Evolutionary conservation across 1,284 basidiomycete species (phyloP), one percentile per base, ranked within the genome.

Genomic region (Heterobasidion parviporum): DNA sequence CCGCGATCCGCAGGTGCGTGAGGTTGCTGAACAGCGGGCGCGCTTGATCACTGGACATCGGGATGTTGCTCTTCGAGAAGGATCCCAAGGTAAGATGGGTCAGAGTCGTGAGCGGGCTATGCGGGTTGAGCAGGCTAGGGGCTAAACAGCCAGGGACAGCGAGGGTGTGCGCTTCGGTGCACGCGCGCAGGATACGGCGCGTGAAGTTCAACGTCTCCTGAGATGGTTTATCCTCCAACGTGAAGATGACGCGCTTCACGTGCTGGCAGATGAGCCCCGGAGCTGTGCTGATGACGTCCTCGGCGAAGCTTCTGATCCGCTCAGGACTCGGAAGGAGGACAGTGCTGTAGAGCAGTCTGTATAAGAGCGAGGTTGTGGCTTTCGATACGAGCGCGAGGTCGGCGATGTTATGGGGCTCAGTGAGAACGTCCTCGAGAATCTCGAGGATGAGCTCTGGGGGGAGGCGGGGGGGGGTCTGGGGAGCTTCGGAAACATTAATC

Each of bases 1-100:
- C 70, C 50, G 70, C 71, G 56, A 76, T 65, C 6, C 71, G 68
- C 2, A 77, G 66, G 58, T 72, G 73, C 8, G 73, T 71, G 36
- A 74, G 20, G 18, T 48, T 44, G 18, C 33, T 18, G 50, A 55
- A 55, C 35, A 49, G 18, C 18, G 48, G 36, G 47, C 38, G 41
- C 15, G 49, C 8, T 9, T 15, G 2, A 5, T 41, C n/a, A n/a
- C n/a, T n/a, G n/a, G n/a, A n/a, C n/a, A n/a, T n/a, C n/a, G n/a
- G n/a, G 15, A 14, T 36, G 35, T 6, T 35, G 33, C 34, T 33
- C 41, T 18, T n/a, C n/a, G 33, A 41, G 35, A 14, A 15, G 15
- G 15, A 33, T 7, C 34, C 18, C 34, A 16, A 41, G 34, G 50
- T 36, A 16, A 10, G 50, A 44, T 15, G 43, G 43, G 43, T 20